phyloP scores from a whole-genome alignment of 1,139 yeast species.

The Hansenula lynferdii region DNA sequence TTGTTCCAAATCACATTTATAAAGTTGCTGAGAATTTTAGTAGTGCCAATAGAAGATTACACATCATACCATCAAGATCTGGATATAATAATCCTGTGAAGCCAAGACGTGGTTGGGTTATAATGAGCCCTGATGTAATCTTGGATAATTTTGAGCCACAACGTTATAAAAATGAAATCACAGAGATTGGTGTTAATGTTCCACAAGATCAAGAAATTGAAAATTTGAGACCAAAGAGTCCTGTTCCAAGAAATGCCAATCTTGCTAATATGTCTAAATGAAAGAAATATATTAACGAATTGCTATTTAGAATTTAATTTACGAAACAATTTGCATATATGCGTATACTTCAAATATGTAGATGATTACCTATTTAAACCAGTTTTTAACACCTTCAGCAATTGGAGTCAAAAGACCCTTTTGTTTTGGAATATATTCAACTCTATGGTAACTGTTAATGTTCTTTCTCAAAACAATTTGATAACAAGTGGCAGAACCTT shows the following conservation, averaged over 20 bases:
- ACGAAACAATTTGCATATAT: no score
- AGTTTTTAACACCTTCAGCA: constrained; percentile 41
- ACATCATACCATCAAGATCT: constrained; percentile 70
- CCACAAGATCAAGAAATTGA: constrained; percentile 75
- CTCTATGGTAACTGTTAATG: constrained; percentile 77
- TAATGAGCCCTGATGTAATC: constrained; percentile 78
- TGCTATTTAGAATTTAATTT: no score
- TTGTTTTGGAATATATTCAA: constrained; percentile 76
- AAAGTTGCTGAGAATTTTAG: constrained; percentile 87
- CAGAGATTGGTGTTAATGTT: constrained; percentile 41
- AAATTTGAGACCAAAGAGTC: constrained; percentile 77
- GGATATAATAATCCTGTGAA: constrained; percentile 62
- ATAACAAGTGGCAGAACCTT: constrained; percentile 90
- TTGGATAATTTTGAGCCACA: constrained; percentile 61
- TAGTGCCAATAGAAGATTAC: constrained; percentile 74
- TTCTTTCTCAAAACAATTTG: constrained; percentile 91
- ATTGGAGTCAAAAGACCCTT: constrained; percentile 69
- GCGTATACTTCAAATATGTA: no score
- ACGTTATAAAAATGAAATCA: constrained; percentile 38
- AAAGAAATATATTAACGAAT: no score
- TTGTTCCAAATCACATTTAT: constrained; percentile 76
- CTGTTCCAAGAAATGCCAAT: constrained; percentile 32
- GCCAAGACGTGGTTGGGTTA: constrained; percentile 86
- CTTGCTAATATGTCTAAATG: constrained; percentile 4
- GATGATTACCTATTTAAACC: no score